These are phyloP conservation scores for Rhynchospora pubera DNA, from an alignment of 176 grass and related monocot species.

Conservation along the genomic window DNA sequence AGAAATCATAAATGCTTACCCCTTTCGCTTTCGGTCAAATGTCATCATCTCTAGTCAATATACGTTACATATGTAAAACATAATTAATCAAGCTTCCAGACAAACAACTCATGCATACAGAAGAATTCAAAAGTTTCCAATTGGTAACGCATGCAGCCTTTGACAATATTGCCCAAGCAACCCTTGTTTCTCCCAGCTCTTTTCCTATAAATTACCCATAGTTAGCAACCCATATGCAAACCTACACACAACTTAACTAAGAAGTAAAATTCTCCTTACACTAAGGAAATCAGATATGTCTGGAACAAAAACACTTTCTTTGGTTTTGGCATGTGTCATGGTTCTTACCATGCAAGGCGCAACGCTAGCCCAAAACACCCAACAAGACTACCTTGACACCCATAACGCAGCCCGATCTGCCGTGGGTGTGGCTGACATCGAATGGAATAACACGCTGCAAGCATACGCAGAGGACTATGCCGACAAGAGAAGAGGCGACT, in stretches of 20 bases:
- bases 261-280: not conserved
- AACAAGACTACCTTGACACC: slow-evolving; percentile 18
- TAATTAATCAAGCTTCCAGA: no score
- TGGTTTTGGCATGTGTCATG: not conserved
- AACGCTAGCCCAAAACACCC: slow-evolving; percentile 19
- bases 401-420: slow-evolving; percentile 25
- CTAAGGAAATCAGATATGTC: not conserved
- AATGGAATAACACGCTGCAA: slow-evolving; percentile 26
- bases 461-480: slow-evolving; percentile 34
- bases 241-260: not conserved
- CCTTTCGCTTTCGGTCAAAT: no score
- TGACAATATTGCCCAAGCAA: no score
- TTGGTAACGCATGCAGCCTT: no score
- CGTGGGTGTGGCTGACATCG: slow-evolving; percentile 22
- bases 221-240: not conserved
- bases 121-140: no score
- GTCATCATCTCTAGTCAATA: no score
- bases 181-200: no score
- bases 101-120: no score
- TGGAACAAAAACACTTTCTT: not conserved
- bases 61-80: no score
- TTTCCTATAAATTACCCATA: not conserved
- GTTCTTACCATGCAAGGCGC: not conserved
- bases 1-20: no score
- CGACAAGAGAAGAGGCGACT: slow-evolving; percentile 21